Evolutionary conservation across 164 flowering plant genomes (phyloP), one percentile per base, ranked within the genome.

Genomic region (Platanus orientalis): DNA sequence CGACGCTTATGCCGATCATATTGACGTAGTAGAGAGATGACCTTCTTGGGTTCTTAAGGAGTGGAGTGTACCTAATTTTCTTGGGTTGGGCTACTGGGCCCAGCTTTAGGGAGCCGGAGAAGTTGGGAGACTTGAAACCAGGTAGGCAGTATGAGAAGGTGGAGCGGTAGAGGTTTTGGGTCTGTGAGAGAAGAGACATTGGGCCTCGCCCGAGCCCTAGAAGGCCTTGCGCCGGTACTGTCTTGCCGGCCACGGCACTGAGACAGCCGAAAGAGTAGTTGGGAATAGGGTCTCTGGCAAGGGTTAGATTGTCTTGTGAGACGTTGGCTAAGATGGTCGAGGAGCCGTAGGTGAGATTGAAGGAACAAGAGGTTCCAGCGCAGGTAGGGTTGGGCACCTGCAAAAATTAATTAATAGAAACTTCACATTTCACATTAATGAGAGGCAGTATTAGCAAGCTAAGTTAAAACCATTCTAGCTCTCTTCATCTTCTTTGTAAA

Each of bases 101-200:
- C 17, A 94, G 79, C 34, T 88, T 74, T 9, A 94, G 72, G 0
- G 92, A 75, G 20, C 99, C 99, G 13, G 96, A 79, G 60, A 88
- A 91, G 63, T 79, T 82, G 16, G 55, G 66, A 10, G 96, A 79
- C 70, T 73, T 86, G 76, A 79, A 84, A 77, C 78, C 80, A n/a
- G 97, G 99, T 62, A 94, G 67, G 76, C 97, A 94, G 70, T 94
- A 94, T 17, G 99, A 94, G 77, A 94, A 94, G 48, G 92, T 89
- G 71, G 90, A 83, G 20, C 70, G 63, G 82, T 89, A 94, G 25
- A 88, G 81, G 63, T 47, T 44, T 13, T 82, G 72, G 58, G 93
- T 69, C 63, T 94, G 97, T 19, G 92, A 75, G 52, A 86, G 57
- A 0, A 93, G 75, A 0, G 97, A 90, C 36, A 91, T 39, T 32